phyloP scores from a whole-genome alignment of 805 yeast genomes.

The Cephaloascus fragrans region DNA sequence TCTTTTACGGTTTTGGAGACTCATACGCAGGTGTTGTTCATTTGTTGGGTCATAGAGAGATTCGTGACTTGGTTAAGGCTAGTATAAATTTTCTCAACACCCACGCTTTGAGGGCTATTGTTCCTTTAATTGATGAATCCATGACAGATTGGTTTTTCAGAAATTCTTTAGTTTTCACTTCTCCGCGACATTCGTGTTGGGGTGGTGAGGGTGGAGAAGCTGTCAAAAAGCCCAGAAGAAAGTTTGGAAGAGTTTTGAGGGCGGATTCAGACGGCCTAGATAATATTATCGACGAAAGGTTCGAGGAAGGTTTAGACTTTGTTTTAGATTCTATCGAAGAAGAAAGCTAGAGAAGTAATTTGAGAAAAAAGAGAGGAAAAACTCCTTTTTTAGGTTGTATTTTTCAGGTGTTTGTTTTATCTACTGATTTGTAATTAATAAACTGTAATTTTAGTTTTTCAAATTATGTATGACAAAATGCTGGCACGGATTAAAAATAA shows the following conservation, averaged over 20 bases:
- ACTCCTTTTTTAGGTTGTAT: no score
- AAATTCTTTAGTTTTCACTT: constrained; percentile 75
- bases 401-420: no score
- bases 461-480: no score
- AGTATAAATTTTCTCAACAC: constrained; percentile 62
- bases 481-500: no score
- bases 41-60: constrained; percentile 74
- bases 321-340: constrained; percentile 73
- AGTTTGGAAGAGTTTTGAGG: constrained; percentile 81
- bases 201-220: constrained; percentile 29
- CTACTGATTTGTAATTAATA: no score
- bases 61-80: constrained; percentile 54
- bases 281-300: constrained; percentile 70
- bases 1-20: constrained; percentile 84
- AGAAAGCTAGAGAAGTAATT: no score
- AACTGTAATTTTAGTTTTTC: not conserved
- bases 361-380: no score
- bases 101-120: constrained; percentile 63
- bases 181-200: constrained; percentile 76
- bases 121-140: constrained; percentile 82
- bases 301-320: constrained; percentile 80
- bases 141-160: constrained; percentile 88
- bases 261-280: constrained; percentile 66
- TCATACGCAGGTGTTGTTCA: constrained; percentile 83
- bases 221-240: constrained; percentile 72